A percentile compares a stretch with the other conserved stretches of the same genome.
These are phyloP conservation scores for Sequoia sempervirens DNA, from an alignment of 75 land plant species.

Conservation along the genomic window DNA sequence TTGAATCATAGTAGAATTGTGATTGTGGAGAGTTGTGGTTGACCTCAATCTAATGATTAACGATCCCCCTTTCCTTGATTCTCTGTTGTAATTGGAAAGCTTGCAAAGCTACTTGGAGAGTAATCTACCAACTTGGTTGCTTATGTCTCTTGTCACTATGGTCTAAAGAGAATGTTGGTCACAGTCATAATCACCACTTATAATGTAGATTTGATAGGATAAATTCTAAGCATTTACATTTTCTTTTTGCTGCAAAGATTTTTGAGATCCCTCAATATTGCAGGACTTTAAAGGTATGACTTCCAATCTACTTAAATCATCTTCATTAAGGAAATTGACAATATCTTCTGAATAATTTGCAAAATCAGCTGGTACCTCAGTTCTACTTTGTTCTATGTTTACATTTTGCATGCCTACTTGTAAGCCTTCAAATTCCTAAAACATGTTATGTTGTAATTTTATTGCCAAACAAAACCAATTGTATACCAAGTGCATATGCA, in stretches of 20 bases:
- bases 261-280: slow-evolving; percentile 1
- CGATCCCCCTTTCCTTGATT: not conserved
- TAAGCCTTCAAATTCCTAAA: not conserved
- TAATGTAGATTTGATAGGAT: not conserved
- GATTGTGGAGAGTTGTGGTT: slow-evolving; percentile 89
- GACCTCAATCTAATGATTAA: slow-evolving; percentile 77
- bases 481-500: not conserved
- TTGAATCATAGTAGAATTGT: slow-evolving; percentile 84
- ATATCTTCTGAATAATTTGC: not conserved
- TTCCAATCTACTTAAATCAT: not conserved
- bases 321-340: not conserved
- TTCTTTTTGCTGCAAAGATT: not conserved
- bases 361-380: slow-evolving; percentile 1
- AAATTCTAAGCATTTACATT: not conserved
- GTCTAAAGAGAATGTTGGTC: not conserved
- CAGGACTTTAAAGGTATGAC: not conserved
- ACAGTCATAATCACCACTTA: not conserved
- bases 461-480: not conserved
- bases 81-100: slow-evolving; percentile 4
- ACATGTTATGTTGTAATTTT: not conserved
- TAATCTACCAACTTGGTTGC: not conserved
- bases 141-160: not conserved
- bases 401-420: not conserved
- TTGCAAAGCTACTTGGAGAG: slow-evolving; percentile 1
- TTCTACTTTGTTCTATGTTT: not conserved